Conservation (phyloP, 2,329 filamentous ascomycete genomes). For the Xylaria multiplex region DNA sequence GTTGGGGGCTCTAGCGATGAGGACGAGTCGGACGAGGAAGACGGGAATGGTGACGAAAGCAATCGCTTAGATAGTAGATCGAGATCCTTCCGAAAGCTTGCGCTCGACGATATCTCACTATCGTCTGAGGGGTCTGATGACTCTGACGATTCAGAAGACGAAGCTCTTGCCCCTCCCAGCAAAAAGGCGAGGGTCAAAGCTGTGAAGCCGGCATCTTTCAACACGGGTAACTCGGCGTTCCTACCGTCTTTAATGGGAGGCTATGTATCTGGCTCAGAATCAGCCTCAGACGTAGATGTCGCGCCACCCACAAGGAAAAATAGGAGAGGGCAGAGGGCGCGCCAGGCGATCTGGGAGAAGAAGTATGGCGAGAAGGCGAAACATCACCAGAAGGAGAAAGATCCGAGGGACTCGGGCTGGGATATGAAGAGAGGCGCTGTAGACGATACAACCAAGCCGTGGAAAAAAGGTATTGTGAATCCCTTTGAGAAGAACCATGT, state of each 20-base stretch:
- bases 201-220: conserved; percentile 36
- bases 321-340: conserved; percentile 78
- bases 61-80: conserved; percentile 43
- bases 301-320: conserved; percentile 73
- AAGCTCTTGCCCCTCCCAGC: conserved; percentile 40
- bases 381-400: conserved; percentile 59
- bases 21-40: conserved; percentile 52
- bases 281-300: conserved; percentile 72
- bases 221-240: conserved; percentile 65
- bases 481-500: conserved; percentile 47
- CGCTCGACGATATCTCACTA: conserved; percentile 42
- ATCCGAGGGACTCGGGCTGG: conserved; percentile 63
- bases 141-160: conserved; percentile 45
- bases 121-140: conserved; percentile 46
- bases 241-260: conserved; percentile 81
- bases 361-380: conserved; percentile 79
- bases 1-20: conserved; percentile 58
- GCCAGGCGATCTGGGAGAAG: conserved; percentile 82
- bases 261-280: conserved; percentile 81
- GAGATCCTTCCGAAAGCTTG: conserved; percentile 38
- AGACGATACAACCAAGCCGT: conserved; percentile 52
- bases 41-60: conserved; percentile 47
- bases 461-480: conserved; percentile 61
- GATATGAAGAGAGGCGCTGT: conserved; percentile 67
- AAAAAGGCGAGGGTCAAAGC: conserved; percentile 49